phyloP scores from a whole-genome alignment of 2,329 filamentous ascomycete genomes.

The Aspergillus sp. region DNA sequence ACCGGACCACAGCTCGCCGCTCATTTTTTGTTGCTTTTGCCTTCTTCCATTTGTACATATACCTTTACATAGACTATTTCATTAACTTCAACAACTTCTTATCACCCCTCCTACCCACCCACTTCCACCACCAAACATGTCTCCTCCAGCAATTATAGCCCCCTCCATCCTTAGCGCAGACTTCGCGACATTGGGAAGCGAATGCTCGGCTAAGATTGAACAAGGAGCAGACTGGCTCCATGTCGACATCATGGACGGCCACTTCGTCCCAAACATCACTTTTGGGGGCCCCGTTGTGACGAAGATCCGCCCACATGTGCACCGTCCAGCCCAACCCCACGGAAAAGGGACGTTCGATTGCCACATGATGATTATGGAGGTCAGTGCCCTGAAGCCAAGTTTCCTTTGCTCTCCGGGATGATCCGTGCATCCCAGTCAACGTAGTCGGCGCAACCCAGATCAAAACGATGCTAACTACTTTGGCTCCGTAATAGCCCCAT shows the following conservation, averaged over 20 bases:
- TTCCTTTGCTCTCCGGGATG: background rate
- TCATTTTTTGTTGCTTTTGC: background rate
- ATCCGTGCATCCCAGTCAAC: background rate
- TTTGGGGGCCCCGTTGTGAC: conserved; percentile 94
- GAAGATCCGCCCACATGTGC: conserved; percentile 85
- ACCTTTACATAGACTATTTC: background rate
- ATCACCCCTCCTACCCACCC: background rate
- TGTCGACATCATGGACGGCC: conserved; percentile 97
- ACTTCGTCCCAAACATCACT: conserved; percentile 98
- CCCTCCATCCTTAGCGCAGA: conserved; percentile 98
- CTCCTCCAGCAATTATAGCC: conserved; percentile 89
- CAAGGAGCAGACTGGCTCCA: conserved; percentile 91
- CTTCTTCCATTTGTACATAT: background rate
- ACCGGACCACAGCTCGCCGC: background rate
- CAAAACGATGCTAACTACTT: background rate
- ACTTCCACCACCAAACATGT: conserved; percentile 55
- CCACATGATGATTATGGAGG: conserved; percentile 99
- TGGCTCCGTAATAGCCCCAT: conserved; percentile 67
- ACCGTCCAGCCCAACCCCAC: conserved; percentile 65
- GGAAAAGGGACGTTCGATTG: conserved; percentile 96
- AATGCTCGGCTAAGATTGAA: conserved; percentile 81
- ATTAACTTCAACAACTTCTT: background rate
- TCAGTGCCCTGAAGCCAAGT: conserved; percentile 40
- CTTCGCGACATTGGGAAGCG: conserved; percentile 83
- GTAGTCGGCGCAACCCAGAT: background rate